Conservation (phyloP, 1,284 basidiomycete genomes). For the Cutaneotrichosporon spelunceum region DNA sequence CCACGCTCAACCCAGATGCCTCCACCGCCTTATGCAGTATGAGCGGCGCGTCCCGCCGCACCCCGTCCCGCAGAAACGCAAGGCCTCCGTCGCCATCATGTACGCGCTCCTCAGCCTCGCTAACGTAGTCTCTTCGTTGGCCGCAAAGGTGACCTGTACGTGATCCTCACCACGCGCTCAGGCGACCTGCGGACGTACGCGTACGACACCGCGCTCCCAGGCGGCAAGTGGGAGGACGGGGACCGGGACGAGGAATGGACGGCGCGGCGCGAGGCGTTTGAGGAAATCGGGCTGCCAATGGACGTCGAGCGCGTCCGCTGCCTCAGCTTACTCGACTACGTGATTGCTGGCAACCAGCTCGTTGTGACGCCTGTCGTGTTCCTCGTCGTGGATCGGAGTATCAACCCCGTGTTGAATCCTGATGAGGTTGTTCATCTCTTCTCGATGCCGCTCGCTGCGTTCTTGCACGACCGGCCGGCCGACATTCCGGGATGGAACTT, state of each 20-base stretch:
- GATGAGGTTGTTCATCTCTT: slow-evolving; percentile 74
- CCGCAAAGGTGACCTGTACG: slow-evolving; percentile 72
- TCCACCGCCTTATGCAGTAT: slow-evolving; percentile 40
- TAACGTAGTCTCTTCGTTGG: slow-evolving; percentile 64
- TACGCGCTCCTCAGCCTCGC: slow-evolving; percentile 7
- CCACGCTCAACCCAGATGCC: slow-evolving; percentile 31
- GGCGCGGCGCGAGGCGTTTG: slow-evolving; percentile 69
- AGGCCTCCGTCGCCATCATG: slow-evolving; percentile 46
- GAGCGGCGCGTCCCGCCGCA: slow-evolving; percentile 19
- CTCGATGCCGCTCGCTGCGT: slow-evolving; percentile 71
- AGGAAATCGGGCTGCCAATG: slow-evolving; percentile 75
- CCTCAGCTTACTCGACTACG: slow-evolving; percentile 70
- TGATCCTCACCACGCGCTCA: slow-evolving; percentile 64
- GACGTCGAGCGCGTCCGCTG: slow-evolving; percentile 66
- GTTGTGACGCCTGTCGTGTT: slow-evolving; percentile 81
- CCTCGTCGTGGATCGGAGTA: slow-evolving; percentile 62
- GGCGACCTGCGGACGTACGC: slow-evolving; percentile 68
- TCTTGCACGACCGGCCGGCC: slow-evolving; percentile 64
- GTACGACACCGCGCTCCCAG: slow-evolving; percentile 77
- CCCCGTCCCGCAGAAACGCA: slow-evolving; percentile 34
- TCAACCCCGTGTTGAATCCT: slow-evolving; percentile 70
- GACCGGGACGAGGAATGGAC: slow-evolving; percentile 71
- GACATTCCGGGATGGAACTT: slow-evolving; percentile 56
- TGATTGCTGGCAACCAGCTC: slow-evolving; percentile 65
- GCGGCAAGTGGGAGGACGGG: slow-evolving; percentile 68